Evolutionary conservation across 306 rosid genomes (phyloP).

Genomic region (Vigna angularis): DNA sequence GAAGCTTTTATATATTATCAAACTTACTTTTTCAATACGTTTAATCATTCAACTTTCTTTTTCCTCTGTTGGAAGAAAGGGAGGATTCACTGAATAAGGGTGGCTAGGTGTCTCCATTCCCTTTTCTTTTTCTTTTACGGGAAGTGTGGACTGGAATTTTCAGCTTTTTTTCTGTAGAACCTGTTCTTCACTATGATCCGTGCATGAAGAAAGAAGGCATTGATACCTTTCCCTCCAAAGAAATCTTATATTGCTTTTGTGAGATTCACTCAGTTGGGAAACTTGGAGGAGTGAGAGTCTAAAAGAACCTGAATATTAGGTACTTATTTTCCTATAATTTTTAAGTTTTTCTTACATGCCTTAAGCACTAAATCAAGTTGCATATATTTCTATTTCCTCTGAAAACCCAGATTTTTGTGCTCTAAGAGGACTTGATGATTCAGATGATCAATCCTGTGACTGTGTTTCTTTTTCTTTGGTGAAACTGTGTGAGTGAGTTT

Average conservation of each 20-base stretch:
- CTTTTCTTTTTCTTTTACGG: constrained; percentile 44
- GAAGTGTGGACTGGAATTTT: constrained; percentile 46
- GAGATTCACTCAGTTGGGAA: constrained; percentile 53
- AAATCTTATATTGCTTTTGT: constrained; percentile 46
- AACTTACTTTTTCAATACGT: constrained; percentile 49
- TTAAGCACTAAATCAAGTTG: constrained; percentile 29
- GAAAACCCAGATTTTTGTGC: constrained; percentile 33
- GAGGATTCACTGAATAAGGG: constrained; percentile 32
- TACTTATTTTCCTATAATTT: constrained; percentile 37
- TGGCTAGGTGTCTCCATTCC: constrained; percentile 39
- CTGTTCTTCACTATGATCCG: constrained; percentile 42
- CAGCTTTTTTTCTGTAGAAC: constrained; percentile 48
- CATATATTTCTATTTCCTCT: constrained; percentile 31
- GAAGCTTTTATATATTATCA: constrained; percentile 52
- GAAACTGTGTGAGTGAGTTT: background rate
- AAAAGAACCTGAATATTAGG: constrained; percentile 43
- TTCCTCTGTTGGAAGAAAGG: constrained; percentile 27
- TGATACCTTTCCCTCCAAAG: constrained; percentile 66
- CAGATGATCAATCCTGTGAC: background rate
- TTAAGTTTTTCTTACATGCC: constrained; percentile 16
- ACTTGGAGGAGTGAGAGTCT: constrained; percentile 46
- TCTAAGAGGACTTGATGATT: constrained; percentile 30
- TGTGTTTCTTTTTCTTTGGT: background rate
- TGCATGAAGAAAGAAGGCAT: constrained; percentile 47
- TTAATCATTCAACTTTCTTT: constrained; percentile 42